Conservation (phyloP, 2,329 filamentous ascomycete genomes). For the Hypomyces rosellus region DNA sequence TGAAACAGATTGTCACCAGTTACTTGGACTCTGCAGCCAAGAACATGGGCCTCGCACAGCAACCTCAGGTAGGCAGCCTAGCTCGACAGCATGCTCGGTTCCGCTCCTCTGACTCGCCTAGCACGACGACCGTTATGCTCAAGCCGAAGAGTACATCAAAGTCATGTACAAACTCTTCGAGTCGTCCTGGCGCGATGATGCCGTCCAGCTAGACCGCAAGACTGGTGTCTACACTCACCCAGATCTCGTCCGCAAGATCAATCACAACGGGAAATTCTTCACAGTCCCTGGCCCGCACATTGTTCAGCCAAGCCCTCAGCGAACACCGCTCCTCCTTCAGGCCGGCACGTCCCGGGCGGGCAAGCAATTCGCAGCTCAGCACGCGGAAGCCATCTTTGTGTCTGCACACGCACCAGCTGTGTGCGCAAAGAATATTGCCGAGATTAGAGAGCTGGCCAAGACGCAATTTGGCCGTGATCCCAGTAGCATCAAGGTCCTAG, state of each 20-base stretch:
- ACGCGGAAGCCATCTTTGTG: constrained; percentile 67
- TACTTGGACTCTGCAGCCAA: constrained; percentile 64
- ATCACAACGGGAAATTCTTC: constrained; percentile 60
- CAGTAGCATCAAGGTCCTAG: constrained; percentile 59
- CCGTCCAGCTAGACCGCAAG: constrained; percentile 53
- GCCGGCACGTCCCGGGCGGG: constrained; percentile 62
- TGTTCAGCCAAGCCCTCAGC: constrained; percentile 59
- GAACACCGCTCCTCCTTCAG: constrained; percentile 63
- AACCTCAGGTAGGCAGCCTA: constrained; percentile 28
- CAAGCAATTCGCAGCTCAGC: constrained; percentile 60
- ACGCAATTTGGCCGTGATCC: constrained; percentile 51
- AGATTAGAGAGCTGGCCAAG: constrained; percentile 52
- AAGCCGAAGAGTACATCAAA: constrained; percentile 58
- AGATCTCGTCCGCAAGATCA: constrained; percentile 54
- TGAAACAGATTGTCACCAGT: constrained; percentile 54
- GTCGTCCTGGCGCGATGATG: constrained; percentile 61
- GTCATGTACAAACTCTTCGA: constrained; percentile 63
- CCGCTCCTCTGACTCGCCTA: constrained; percentile 9
- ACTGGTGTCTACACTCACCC: constrained; percentile 50
- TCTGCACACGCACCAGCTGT: constrained; percentile 58
- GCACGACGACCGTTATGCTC: constrained; percentile 61
- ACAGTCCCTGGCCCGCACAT: constrained; percentile 59
- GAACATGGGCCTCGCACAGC: constrained; percentile 55
- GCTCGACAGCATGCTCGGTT: background rate
- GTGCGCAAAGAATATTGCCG: constrained; percentile 55